Percentiles rank a stretch among this genome's conserved stretches.
phyloP scores from a whole-genome alignment of 148 eudicot genomes.

The Pharnaceum exiguum region DNA sequence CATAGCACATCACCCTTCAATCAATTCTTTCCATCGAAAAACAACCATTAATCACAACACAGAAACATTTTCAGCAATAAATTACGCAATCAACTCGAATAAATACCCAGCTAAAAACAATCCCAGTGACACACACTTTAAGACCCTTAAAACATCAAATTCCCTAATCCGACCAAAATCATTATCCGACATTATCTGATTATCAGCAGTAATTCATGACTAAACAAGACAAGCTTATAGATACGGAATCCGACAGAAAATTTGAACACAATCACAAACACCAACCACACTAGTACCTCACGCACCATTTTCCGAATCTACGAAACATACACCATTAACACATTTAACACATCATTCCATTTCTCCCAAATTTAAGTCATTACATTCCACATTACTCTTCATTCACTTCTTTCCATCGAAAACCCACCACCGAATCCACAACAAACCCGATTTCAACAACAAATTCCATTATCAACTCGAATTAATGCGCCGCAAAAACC shows the following conservation, averaged over 20 bases:
- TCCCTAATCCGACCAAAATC: too few relatives aligned
- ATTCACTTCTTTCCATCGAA: conserved; percentile 1
- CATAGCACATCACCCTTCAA: background rate
- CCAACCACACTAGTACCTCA: background rate
- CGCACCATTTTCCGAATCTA: background rate
- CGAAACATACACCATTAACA: background rate
- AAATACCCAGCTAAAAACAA: too few relatives aligned
- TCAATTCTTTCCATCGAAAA: background rate
- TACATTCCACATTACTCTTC: background rate
- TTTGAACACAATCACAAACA: background rate
- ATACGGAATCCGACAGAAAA: background rate
- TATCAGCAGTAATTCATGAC: background rate
- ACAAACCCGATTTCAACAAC: background rate
- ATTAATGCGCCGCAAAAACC: too few relatives aligned
- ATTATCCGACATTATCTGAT: too few relatives aligned
- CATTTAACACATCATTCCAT: background rate
- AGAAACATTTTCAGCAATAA: background rate
- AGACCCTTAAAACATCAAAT: too few relatives aligned
- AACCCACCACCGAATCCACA: background rate
- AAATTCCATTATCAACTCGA: too few relatives aligned
- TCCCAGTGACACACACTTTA: too few relatives aligned
- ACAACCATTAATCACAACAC: background rate
- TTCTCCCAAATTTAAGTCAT: background rate
- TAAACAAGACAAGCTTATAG: background rate
- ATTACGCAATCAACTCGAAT: too few relatives aligned